These are phyloP conservation scores for Parasarocladium wereldwijsianum DNA, from an alignment of 2,329 filamentous ascomycete genomes.

Conservation along the genomic window DNA sequence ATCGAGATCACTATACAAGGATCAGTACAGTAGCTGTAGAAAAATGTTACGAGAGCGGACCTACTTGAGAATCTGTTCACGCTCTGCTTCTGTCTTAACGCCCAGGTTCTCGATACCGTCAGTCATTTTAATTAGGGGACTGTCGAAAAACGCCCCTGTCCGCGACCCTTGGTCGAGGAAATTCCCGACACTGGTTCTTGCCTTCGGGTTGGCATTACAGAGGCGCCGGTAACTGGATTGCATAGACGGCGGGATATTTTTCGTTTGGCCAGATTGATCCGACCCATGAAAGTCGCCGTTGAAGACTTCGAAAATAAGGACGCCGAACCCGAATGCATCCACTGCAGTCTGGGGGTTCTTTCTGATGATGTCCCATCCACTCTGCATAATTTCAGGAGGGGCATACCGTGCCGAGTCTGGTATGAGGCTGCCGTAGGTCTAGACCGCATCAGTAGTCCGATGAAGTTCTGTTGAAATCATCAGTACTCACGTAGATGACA, in stretches of 20 bases:
- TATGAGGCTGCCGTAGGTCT: constrained; percentile 77
- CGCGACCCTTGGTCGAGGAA: constrained; percentile 84
- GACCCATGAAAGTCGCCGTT: constrained; percentile 65
- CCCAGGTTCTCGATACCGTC: constrained; percentile 88
- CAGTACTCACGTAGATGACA: constrained; percentile 56
- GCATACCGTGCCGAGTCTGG: constrained; percentile 76
- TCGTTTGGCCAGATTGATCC: constrained; percentile 75
- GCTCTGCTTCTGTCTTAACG: constrained; percentile 70
- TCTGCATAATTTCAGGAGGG: constrained; percentile 71
- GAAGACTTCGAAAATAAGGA: constrained; percentile 79
- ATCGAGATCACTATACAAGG: constrained; percentile 53
- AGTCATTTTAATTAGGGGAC: constrained; percentile 77
- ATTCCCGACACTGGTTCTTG: constrained; percentile 66
- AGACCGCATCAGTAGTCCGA: not conserved
- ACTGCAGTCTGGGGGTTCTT: constrained; percentile 65
- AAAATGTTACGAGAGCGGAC: constrained; percentile 5
- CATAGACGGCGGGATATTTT: constrained; percentile 76
- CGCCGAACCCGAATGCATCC: constrained; percentile 78
- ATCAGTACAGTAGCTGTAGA: constrained; percentile 8
- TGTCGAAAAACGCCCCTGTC: constrained; percentile 79
- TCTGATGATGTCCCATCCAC: constrained; percentile 87
- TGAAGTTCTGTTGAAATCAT: not conserved
- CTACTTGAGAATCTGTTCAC: constrained; percentile 67
- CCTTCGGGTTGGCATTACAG: constrained; percentile 77
- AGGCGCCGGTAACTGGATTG: constrained; percentile 83